Evolutionary conservation across 352 stramenopile genomes (phyloP).

Genomic region (Phytophthora parvispora): DNA sequence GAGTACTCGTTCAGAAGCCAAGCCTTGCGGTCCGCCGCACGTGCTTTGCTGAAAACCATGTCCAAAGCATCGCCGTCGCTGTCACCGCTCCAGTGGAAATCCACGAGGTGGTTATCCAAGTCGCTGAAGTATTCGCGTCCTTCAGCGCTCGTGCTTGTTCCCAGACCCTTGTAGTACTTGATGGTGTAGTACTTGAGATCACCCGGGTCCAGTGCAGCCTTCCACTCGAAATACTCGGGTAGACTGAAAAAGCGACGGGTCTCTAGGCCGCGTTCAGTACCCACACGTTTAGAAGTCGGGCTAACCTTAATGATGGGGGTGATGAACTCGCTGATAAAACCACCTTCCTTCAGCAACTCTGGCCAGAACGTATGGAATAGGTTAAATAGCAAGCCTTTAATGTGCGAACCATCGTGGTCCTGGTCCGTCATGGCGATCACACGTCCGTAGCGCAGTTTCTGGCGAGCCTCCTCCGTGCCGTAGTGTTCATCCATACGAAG

Average conservation of each 20-base stretch:
- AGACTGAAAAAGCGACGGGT: conserved; percentile 97
- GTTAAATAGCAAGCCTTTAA: conserved; percentile 99
- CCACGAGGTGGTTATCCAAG: conserved; percentile 95
- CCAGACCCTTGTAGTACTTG: conserved; percentile 99
- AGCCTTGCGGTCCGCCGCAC: conserved; percentile 96
- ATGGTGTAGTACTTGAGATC: conserved; percentile 95
- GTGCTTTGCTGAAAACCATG: conserved; percentile 99
- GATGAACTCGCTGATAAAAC: conserved; percentile 99
- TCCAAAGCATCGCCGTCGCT: conserved; percentile 96
- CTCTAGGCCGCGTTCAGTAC: conserved; percentile 76
- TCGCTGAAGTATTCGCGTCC: conserved; percentile 99
- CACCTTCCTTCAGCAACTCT: conserved; percentile 93
- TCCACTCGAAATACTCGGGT: conserved; percentile 98
- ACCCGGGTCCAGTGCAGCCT: conserved; percentile 58
- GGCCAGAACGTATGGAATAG: conserved; percentile 99
- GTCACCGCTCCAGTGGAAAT: conserved; percentile 81
- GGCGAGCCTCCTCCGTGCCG: conserved; percentile 90
- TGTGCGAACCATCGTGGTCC: conserved; percentile 99
- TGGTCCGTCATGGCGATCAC: conserved; percentile 99
- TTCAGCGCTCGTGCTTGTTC: conserved; percentile 97
- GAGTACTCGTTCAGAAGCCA: conserved; percentile 95
- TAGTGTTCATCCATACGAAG: conserved; percentile 98
- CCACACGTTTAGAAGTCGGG: conserved; percentile 52
- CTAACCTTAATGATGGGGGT: conserved; percentile 99
- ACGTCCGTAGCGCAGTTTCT: conserved; percentile 98